Conservation (phyloP, 306 rosid genomes). For the Gleditsia sinensis region DNA sequence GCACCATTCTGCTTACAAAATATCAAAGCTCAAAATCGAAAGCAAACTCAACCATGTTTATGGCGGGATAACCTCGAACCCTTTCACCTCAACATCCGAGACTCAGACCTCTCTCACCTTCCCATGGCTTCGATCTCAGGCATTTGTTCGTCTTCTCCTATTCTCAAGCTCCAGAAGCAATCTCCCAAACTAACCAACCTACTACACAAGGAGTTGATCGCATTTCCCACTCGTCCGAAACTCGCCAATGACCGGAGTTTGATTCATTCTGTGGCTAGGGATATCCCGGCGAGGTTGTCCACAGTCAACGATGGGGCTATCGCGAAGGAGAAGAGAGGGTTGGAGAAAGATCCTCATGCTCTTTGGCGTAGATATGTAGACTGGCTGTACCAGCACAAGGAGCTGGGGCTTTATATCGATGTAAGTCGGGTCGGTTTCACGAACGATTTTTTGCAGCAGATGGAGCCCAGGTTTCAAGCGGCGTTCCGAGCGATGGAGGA, state of each 20-base stretch:
- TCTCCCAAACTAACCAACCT: conserved; percentile 26
- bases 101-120: too few species aligned
- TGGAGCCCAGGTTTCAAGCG: conserved; percentile 68
- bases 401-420: conserved; percentile 69
- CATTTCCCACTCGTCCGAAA: conserved; percentile 40
- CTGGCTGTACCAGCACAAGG: conserved; percentile 92
- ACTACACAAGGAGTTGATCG: conserved; percentile 33
- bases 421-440: conserved; percentile 91
- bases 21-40: background rate
- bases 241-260: conserved; percentile 27
- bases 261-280: conserved; percentile 63
- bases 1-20: too few species aligned
- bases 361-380: conserved; percentile 79
- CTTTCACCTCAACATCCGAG: too few species aligned
- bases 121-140: conserved; percentile 78
- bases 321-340: conserved; percentile 21
- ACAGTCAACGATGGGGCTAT: conserved; percentile 12
- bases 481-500: conserved; percentile 81
- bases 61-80: background rate
- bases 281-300: conserved; percentile 48
- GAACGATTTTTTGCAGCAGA: conserved; percentile 65
- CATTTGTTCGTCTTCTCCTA: conserved; percentile 64
- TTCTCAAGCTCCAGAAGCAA: conserved; percentile 48
- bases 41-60: background rate
- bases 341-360: conserved; percentile 69